Conservation (phyloP, 139 green algal genomes). For the Deuterostichococcus epilithicus region DNA sequence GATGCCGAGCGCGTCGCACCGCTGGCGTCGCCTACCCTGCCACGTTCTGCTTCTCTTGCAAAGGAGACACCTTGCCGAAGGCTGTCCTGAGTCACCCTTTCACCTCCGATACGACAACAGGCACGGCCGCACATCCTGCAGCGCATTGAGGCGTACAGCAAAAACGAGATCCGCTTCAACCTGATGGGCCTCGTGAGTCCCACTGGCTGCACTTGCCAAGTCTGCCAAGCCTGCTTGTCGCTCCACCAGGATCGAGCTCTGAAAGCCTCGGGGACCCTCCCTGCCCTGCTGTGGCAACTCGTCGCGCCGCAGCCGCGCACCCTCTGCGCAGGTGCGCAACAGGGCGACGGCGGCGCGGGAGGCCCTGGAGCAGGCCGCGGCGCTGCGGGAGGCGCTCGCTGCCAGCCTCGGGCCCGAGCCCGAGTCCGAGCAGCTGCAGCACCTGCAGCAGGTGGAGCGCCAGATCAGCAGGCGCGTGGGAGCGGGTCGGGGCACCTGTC, state of each 20-base stretch:
- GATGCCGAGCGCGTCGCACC: background rate
- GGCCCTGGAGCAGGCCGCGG: background rate
- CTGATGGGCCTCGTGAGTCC: slow-evolving; percentile 90
- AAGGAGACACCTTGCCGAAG: background rate
- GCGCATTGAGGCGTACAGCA: slow-evolving; percentile 84
- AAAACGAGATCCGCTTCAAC: slow-evolving; percentile 95
- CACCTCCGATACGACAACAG: slow-evolving; percentile 76
- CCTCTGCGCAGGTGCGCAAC: background rate
- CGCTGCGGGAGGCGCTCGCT: slow-evolving; percentile 1
- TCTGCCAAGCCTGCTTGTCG: slow-evolving; percentile 19
- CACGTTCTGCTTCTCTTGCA: background rate
- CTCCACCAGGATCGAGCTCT: background rate
- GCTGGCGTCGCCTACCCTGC: background rate
- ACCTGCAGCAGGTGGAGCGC: slow-evolving; percentile 18
- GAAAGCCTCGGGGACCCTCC: background rate
- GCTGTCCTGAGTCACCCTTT: slow-evolving; percentile 12
- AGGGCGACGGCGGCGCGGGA: background rate
- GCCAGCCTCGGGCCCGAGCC: background rate
- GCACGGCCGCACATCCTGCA: slow-evolving; percentile 36
- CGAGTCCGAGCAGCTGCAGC: slow-evolving; percentile 16
- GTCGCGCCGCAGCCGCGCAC: slow-evolving; percentile 5
- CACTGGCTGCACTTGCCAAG: slow-evolving; percentile 26
- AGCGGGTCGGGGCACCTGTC: slow-evolving; percentile 6
- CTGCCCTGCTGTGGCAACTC: background rate
- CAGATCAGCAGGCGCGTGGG: slow-evolving; percentile 8